phyloP scores from a whole-genome alignment of 192 early-diverging fungal species.

The Linnemannia schmuckeri region DNA sequence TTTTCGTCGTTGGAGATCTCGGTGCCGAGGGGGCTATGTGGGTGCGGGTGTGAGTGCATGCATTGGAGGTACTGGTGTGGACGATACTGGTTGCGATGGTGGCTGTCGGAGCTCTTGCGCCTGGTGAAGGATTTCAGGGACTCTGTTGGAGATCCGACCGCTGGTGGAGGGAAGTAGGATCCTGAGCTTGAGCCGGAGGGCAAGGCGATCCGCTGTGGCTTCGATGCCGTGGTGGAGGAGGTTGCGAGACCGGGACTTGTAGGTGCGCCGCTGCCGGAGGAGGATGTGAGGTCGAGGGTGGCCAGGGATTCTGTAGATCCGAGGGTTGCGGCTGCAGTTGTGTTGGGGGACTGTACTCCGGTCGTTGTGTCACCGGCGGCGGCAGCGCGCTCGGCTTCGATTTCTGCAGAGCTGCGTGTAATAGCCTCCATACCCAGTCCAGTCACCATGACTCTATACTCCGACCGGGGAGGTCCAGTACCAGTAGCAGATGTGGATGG shows the following conservation, averaged over 20 bases:
- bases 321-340: background rate
- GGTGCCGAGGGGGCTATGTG: background rate
- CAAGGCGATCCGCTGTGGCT: background rate
- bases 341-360: too few relatives aligned
- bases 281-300: background rate
- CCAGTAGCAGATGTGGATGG: background rate
- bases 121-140: background rate
- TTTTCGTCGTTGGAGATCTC: background rate
- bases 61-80: background rate
- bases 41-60: background rate
- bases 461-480: background rate
- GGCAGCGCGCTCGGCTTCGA: background rate
- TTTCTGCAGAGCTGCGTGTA: background rate
- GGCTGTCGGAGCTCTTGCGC: background rate
- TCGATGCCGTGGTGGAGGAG: background rate
- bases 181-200: background rate
- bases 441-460: background rate
- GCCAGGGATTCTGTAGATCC: background rate
- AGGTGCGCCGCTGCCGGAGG: background rate
- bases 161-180: background rate
- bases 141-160: background rate
- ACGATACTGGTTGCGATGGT: background rate
- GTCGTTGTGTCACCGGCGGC: background rate
- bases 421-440: constrained; percentile 14
- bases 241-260: background rate